phyloP scores from a whole-genome alignment of 2,329 filamentous ascomycete genomes.

The Sclerotinia glacialis region DNA sequence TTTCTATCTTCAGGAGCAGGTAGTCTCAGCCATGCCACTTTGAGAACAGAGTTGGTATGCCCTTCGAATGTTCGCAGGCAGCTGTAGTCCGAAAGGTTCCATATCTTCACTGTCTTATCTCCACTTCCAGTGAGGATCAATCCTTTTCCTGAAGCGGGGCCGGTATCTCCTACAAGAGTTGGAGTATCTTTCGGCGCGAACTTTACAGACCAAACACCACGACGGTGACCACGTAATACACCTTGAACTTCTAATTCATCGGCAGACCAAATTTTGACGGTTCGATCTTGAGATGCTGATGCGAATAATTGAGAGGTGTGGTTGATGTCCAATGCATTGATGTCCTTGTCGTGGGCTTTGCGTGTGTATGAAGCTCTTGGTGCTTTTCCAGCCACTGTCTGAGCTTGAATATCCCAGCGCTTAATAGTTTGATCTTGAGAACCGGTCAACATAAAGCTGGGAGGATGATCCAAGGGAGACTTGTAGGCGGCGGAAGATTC shows the following conservation, averaged over 20 bases:
- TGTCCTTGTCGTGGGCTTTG: conserved; percentile 98
- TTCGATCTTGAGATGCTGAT: conserved; percentile 93
- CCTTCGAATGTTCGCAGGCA: conserved; percentile 94
- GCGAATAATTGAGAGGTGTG: conserved; percentile 77
- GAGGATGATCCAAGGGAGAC: conserved; percentile 75
- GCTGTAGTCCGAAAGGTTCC: conserved; percentile 88
- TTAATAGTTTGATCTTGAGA: conserved; percentile 96
- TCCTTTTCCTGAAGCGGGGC: conserved; percentile 72
- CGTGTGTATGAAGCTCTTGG: conserved; percentile 76
- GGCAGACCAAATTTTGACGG: conserved; percentile 93
- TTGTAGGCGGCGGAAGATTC: conserved; percentile 67
- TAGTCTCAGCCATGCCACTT: conserved; percentile 79
- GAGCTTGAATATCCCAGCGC: conserved; percentile 72
- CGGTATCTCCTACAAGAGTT: conserved; percentile 67
- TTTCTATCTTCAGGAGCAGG: conserved; percentile 48
- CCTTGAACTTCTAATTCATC: conserved; percentile 88
- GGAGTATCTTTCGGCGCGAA: conserved; percentile 82
- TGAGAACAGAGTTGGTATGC: conserved; percentile 91
- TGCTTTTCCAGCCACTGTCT: conserved; percentile 49
- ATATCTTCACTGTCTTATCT: conserved; percentile 94
- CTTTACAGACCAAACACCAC: conserved; percentile 92
- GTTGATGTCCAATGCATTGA: conserved; percentile 88
- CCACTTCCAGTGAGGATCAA: conserved; percentile 87
- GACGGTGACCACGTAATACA: conserved; percentile 85
- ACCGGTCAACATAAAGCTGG: conserved; percentile 81